phyloP scores from a whole-genome alignment of 768 basidiomycete species.

The Leccinum subtestaceum region DNA sequence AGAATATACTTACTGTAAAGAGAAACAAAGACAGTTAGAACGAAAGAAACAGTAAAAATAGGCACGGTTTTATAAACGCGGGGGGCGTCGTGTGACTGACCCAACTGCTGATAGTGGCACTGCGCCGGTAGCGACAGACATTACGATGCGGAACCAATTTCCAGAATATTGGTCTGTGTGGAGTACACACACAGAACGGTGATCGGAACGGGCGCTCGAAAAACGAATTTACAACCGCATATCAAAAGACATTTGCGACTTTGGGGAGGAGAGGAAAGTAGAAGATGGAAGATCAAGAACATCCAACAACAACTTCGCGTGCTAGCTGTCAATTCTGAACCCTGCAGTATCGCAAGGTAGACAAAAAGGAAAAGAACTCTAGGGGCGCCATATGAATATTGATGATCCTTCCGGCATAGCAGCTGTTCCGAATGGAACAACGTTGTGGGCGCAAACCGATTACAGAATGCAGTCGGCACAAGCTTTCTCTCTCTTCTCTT shows the following conservation, averaged over 20 bases:
- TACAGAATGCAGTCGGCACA: not conserved
- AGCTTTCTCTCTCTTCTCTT: not conserved
- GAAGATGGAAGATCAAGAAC: not conserved
- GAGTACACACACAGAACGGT: not conserved
- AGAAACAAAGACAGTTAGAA: not conserved
- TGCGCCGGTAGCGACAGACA: not conserved
- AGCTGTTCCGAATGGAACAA: not conserved
- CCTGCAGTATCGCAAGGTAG: not conserved
- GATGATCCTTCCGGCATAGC: slow-evolving; percentile 20
- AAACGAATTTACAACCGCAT: not conserved
- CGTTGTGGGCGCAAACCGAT: slow-evolving; percentile 12
- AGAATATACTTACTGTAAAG: not conserved
- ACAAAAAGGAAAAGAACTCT: not conserved
- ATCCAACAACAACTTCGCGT: not conserved
- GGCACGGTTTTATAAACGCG: not conserved
- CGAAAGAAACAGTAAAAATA: not conserved
- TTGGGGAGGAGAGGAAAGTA: not conserved
- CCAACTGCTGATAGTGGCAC: not conserved
- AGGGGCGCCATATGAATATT: not conserved
- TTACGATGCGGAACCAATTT: not conserved
- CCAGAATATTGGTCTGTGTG: not conserved
- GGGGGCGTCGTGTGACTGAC: not conserved
- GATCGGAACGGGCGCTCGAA: not conserved
- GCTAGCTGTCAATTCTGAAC: not conserved
- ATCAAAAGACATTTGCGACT: not conserved